Conservation (phyloP, 208 protist species). For the Naegleria fowleri region DNA sequence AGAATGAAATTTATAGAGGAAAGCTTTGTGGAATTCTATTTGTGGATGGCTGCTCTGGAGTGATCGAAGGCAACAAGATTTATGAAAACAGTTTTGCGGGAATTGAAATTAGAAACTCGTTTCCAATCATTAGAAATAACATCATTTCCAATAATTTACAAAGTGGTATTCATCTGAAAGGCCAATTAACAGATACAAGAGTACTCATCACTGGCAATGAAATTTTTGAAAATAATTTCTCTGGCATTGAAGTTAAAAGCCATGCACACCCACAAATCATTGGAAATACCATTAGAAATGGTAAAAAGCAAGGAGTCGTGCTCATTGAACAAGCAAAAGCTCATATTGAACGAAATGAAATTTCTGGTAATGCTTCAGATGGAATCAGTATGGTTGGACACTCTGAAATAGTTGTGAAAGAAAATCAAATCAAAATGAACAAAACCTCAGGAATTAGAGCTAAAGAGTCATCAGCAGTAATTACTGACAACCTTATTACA, state of each 20-base stretch:
- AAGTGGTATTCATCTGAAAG: background rate
- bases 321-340: background rate
- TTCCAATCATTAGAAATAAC: background rate
- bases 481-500: background rate
- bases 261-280: background rate
- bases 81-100: background rate
- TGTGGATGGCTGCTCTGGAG: background rate
- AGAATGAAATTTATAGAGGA: background rate
- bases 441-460: background rate
- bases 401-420: background rate
- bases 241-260: background rate
- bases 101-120: background rate
- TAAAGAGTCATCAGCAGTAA: background rate
- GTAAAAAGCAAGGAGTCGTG: background rate
- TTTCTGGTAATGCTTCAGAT: background rate
- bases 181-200: background rate
- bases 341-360: background rate
- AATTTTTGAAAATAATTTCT: background rate
- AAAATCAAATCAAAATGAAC: background rate
- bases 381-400: background rate
- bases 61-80: background rate
- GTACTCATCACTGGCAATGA: background rate
- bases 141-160: background rate
- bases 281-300: background rate
- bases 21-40: background rate